Evolutionary conservation across 148 eudicot species (phyloP).

Genomic region (Bassia scoparia): DNA sequence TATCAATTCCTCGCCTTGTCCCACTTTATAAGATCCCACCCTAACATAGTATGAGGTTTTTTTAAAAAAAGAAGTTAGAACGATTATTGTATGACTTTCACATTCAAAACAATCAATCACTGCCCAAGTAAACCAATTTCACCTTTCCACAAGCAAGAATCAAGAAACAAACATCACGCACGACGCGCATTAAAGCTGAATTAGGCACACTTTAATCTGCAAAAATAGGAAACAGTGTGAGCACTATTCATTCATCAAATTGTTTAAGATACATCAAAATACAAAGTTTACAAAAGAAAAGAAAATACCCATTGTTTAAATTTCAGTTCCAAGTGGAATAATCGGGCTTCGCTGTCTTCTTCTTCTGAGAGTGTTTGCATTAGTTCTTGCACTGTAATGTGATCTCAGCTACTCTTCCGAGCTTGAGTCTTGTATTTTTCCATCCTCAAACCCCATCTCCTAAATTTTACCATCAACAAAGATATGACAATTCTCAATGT

Average conservation of each 20-base stretch:
- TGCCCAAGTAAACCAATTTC: too few relatives aligned
- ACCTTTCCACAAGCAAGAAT: constrained; percentile 99
- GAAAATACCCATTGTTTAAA: constrained; percentile 88
- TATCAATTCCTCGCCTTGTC: too few relatives aligned
- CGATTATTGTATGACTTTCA: too few relatives aligned
- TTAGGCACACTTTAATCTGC: constrained; percentile 89
- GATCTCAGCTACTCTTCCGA: constrained; percentile 87
- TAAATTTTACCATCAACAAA: constrained; percentile 9
- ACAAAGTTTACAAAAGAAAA: too few relatives aligned
- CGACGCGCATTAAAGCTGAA: constrained; percentile 73
- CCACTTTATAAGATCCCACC: too few relatives aligned
- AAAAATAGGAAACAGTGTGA: background rate
- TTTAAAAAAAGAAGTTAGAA: too few relatives aligned
- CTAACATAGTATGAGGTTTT: too few relatives aligned
- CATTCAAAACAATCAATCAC: too few relatives aligned
- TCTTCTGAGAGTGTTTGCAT: constrained; percentile 92
- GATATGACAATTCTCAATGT: background rate
- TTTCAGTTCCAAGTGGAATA: constrained; percentile 90
- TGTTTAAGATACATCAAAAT: too few relatives aligned
- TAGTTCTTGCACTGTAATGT: constrained; percentile 96
- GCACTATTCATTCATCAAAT: too few relatives aligned
- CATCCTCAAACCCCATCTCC: constrained; percentile 75
- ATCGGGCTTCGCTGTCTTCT: constrained; percentile 93
- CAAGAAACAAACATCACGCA: constrained; percentile 86
- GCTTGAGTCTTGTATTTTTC: constrained; percentile 60